Evolutionary conservation across 2,329 filamentous ascomycete genomes (phyloP), one percentile per base, ranked within the genome.

Genomic region (Colletotrichum brevisporum): DNA sequence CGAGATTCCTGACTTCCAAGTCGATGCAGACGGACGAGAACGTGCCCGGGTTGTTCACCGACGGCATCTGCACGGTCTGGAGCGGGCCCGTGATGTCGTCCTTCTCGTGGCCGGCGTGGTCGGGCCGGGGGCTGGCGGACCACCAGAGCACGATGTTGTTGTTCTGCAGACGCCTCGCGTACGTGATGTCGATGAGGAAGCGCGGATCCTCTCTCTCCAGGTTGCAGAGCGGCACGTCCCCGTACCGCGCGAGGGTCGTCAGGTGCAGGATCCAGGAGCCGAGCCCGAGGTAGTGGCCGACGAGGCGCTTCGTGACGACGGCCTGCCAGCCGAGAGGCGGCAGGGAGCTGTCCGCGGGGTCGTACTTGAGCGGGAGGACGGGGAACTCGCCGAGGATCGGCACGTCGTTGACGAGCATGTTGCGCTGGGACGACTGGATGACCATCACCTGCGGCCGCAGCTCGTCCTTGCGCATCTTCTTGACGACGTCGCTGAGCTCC

Each of bases 11-110:
- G 56, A 99, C 90, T 71, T 97, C 94, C 15, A 99, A 82, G 74
- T 99, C 96, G 71, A 99, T 96, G 77, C 96, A 99, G 3, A 99
- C 96, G 0, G 95, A 97, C 1, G 95, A 92, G 78, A 97, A 99
- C 0, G 95, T 97, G 48, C 95, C 95, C 0, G 95, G 93, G 58
- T 94, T 95, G 78, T 99, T 99, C 78, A 97, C 89, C 15, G 92
- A 92, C 1, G 96, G 95, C 94, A 98, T 97, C 68, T 93, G 91
- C 15, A 97, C 93, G 12, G 88, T 92, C 73, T 99, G 95, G 31
- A 98, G 86, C 2, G 93, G 89, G 0, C 93, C 93, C 0, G 93
- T 83, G 24, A 98, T 89, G 78, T 98, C 94, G 75, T 99, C 97
- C 71, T 92, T 93, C 78, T 99, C 96, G 78, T 98, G 94, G 0